Conservation (phyloP, 139 green algal genomes). For the Picochlorum sp. region DNA sequence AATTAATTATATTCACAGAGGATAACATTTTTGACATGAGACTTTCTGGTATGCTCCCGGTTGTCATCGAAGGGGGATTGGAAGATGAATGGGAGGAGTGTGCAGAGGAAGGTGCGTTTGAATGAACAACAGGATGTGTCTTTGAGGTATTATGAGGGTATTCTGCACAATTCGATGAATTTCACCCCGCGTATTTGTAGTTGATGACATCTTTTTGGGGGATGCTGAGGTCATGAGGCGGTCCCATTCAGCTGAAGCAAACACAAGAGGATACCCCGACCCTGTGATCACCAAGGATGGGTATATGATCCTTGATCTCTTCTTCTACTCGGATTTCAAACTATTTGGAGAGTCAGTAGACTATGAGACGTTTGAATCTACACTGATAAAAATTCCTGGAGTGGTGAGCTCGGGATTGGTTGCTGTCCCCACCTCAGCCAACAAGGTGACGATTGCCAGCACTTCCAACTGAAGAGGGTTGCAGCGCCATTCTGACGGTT, state of each 20-base stretch:
- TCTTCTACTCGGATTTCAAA: conserved; percentile 48
- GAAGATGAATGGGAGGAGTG: conserved; percentile 57
- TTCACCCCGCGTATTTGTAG: no score
- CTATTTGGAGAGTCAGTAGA: conserved; percentile 48
- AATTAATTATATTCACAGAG: not conserved
- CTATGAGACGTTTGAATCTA: conserved; percentile 25
- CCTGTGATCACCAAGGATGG: conserved; percentile 28
- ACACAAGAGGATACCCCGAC: conserved; percentile 24
- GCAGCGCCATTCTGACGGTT: no score
- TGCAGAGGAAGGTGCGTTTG: conserved; percentile 42
- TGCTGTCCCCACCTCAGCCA: conserved; percentile 12
- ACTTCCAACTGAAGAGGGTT: not conserved
- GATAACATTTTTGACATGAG: not conserved
- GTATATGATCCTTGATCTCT: conserved; percentile 35
- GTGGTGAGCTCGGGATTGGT: conserved; percentile 49
- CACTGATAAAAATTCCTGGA: conserved; percentile 42
- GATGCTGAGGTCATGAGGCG: conserved; percentile 77
- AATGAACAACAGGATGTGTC: no score
- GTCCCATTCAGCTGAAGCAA: conserved; percentile 1
- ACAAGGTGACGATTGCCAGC: not conserved
- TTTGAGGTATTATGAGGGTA: no score
- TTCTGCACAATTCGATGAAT: no score
- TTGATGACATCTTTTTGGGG: conserved; percentile 75
- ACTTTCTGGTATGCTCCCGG: conserved; percentile 52
- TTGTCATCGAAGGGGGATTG: conserved; percentile 43